Conservation (phyloP, 2,329 filamentous ascomycete species). For the Raffaelea ambrosiae region DNA sequence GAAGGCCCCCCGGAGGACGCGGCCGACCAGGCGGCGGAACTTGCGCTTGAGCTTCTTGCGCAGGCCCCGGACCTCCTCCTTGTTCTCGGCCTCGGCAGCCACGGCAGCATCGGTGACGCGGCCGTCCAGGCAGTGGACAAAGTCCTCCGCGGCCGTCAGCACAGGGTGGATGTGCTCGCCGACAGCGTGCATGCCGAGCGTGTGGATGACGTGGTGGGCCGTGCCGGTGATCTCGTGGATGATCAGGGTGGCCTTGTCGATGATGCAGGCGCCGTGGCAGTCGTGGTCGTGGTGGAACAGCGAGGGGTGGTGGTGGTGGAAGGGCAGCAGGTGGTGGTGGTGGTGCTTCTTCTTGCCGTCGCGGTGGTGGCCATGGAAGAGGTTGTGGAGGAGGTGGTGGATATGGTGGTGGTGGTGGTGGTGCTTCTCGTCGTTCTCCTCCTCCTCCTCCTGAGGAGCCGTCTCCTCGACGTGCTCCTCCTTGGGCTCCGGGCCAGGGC, state of each 20-base stretch:
- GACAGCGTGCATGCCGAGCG: not conserved
- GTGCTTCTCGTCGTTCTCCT: too few species aligned
- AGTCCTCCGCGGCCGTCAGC: constrained; percentile 1
- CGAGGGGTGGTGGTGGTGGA: not conserved
- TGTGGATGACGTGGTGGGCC: not conserved
- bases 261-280: constrained; percentile 5
- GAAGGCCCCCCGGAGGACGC: not conserved
- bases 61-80: too few species aligned
- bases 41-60: not conserved
- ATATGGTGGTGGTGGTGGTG: not conserved
- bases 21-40: not conserved
- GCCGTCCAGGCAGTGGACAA: constrained; percentile 4
- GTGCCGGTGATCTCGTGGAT: constrained; percentile 1
- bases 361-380: not conserved
- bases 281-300: not conserved
- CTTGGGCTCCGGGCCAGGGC: too few species aligned
- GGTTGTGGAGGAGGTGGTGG: not conserved
- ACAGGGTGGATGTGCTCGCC: constrained; percentile 1
- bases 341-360: not conserved
- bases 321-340: not conserved
- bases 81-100: not conserved
- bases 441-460: too few species aligned
- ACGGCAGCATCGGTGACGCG: not conserved
- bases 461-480: too few species aligned
- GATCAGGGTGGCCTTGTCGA: constrained; percentile 5